Conservation (phyloP, 495 filamentous ascomycete genomes). For the Neurospora sp. region DNA sequence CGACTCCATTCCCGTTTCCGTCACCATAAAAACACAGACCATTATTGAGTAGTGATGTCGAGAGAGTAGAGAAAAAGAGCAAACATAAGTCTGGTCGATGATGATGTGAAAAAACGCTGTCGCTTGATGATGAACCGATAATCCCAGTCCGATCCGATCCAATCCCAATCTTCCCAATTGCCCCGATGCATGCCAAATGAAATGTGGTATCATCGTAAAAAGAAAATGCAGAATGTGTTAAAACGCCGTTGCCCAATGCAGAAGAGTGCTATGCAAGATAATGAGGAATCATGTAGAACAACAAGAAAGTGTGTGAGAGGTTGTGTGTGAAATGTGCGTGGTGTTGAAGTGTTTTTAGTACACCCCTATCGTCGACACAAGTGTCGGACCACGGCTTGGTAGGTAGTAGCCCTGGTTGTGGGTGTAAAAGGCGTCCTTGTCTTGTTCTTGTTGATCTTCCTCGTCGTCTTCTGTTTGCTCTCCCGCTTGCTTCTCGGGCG, state of each 20-base stretch:
- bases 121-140: slow-evolving; percentile 1
- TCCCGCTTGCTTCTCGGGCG: background rate
- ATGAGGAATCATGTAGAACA: slow-evolving; percentile 14
- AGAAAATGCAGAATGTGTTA: background rate
- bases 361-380: slow-evolving; percentile 40
- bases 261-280: slow-evolving; percentile 1
- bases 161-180: background rate
- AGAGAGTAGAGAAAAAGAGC: background rate
- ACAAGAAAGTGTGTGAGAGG: slow-evolving; percentile 20
- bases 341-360: slow-evolving; percentile 26
- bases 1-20: background rate
- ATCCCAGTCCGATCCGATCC: background rate
- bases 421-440: slow-evolving; percentile 40
- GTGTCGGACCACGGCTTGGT: slow-evolving; percentile 35
- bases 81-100: background rate
- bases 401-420: slow-evolving; percentile 51
- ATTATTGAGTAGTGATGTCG: slow-evolving; percentile 1
- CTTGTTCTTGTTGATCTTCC: slow-evolving; percentile 15
- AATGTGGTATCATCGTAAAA: slow-evolving; percentile 7
- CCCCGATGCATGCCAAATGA: background rate
- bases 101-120: background rate
- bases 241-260: slow-evolving; percentile 9
- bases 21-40: background rate
- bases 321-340: no score
- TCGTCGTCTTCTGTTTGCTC: background rate